phyloP scores from a whole-genome alignment of 2,329 filamentous ascomycete genomes.

The Ophiostoma montium region DNA sequence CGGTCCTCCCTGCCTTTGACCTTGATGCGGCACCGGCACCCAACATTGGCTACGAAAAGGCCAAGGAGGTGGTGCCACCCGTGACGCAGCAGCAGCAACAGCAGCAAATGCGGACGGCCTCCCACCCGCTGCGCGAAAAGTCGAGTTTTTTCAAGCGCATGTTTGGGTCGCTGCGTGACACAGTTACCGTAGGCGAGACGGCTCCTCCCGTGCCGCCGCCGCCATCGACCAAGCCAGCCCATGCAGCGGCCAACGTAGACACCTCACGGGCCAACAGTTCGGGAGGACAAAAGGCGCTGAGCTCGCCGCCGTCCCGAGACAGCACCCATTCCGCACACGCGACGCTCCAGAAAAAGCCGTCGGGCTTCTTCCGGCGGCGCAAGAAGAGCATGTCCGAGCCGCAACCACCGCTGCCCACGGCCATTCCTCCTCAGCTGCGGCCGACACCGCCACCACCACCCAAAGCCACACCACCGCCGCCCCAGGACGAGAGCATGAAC shows the following conservation, averaged over 20 bases:
- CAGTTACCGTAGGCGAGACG: constrained; percentile 14
- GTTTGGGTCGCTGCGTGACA: constrained; percentile 60
- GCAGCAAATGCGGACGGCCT: constrained; percentile 1
- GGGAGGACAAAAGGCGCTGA: constrained; percentile 32
- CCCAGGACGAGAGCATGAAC: constrained; percentile 11
- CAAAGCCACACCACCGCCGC: constrained; percentile 7
- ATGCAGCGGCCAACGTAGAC: constrained; percentile 22
- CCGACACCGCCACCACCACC: constrained; percentile 16
- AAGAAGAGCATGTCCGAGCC: constrained; percentile 75
- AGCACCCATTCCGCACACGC: constrained; percentile 33
- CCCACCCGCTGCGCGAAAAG: constrained; percentile 33
- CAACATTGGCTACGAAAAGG: constrained; percentile 43
- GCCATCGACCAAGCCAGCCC: constrained; percentile 14
- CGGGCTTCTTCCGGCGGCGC: constrained; percentile 82
- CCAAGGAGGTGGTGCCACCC: constrained; percentile 35
- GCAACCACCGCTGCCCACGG: constrained; percentile 43
- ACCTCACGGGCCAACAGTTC: constrained; percentile 21
- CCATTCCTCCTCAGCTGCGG: constrained; percentile 7
- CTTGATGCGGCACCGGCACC: constrained; percentile 43
- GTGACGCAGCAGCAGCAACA: constrained; percentile 13
- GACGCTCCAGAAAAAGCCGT: constrained; percentile 71
- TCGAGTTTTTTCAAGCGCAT: constrained; percentile 88
- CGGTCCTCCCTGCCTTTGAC: constrained; percentile 19
- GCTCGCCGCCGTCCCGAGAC: constrained; percentile 37
- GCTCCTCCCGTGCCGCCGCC: constrained; percentile 11